Base-by-base conservation (phyloP, 805 yeast species). In the Yarrowia yakushimensis region DNA sequence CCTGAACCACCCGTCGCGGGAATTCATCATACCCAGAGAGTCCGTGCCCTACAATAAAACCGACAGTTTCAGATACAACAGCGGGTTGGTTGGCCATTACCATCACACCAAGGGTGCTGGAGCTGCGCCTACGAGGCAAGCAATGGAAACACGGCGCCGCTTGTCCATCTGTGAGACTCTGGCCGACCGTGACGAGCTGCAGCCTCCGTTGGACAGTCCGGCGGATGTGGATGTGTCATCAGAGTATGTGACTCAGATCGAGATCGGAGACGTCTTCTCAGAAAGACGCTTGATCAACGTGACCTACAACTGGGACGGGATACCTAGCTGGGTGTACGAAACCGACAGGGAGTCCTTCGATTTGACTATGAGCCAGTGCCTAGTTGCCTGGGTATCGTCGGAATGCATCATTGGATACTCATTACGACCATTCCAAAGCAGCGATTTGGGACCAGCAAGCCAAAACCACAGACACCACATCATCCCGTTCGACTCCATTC, bases 1-100 rank as follows among this genome's bases (percentile, higher is more conserved):
- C 15, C 18, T 64, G 30, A 63, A 60, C 59, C 64, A 63, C 34
- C 66, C 66, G 6, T 63, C 65, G 3, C 60, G 63, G 8, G 65
- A 64, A 45, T 64, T 63, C 42, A 15, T 52, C 13, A 45, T 64
- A 8, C 62, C 64, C 8, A 9, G 63, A 17, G 66, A 64, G 17
- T 63, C 65, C 5, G 62, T 64, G 20, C 66, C 65, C 8, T 52
- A 63, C 42, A 64, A 60, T 43, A 60, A 48, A 17, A 39, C 63
- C 12, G 42, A 57, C 20, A 43, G 62, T 10, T 41, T 63, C 28
- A 28, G 41, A n/a, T 48, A 48, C 37, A 43, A 30, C 20, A 18
- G 36, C 22, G 62, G 60, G 4, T 37, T 52, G 20, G 57, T 63
- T 4, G 52, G 65, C 23, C 63, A 63, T 15, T 64, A 57, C 23